Conservation (phyloP, 2,329 filamentous ascomycete genomes). For the Sarocladium kiliense region DNA sequence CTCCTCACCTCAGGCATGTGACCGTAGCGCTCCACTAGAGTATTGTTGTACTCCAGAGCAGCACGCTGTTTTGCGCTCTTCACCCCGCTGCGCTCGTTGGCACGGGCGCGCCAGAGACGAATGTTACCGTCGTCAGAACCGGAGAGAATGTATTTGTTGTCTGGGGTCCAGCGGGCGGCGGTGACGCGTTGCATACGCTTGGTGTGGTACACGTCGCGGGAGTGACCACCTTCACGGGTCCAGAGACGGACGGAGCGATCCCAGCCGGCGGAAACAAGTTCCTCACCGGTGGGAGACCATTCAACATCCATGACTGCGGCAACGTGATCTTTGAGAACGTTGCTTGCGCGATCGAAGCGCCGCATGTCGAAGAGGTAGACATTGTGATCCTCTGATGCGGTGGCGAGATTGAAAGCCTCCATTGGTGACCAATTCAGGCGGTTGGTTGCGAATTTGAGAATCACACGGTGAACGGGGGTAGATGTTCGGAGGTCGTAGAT, state of each 20-base stretch:
- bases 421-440: slow-evolving; percentile 90
- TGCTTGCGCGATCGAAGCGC: slow-evolving; percentile 80
- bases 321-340: slow-evolving; percentile 86
- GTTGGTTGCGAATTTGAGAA: slow-evolving; percentile 79
- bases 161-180: slow-evolving; percentile 77
- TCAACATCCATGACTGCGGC: slow-evolving; percentile 93
- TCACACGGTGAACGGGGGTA: slow-evolving; percentile 73
- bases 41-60: slow-evolving; percentile 86
- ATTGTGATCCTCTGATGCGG: slow-evolving; percentile 93
- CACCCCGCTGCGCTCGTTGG: slow-evolving; percentile 76
- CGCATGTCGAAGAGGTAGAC: slow-evolving; percentile 86
- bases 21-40: slow-evolving; percentile 74
- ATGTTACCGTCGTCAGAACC: slow-evolving; percentile 91
- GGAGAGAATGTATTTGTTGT: slow-evolving; percentile 83
- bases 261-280: slow-evolving; percentile 85
- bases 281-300: slow-evolving; percentile 89
- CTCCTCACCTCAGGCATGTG: slow-evolving; percentile 96
- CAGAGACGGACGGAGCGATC: slow-evolving; percentile 82
- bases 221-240: slow-evolving; percentile 74
- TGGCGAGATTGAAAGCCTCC: slow-evolving; percentile 92
- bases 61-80: slow-evolving; percentile 81
- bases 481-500: slow-evolving; percentile 90
- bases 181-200: slow-evolving; percentile 97
- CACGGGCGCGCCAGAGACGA: slow-evolving; percentile 81
- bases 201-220: slow-evolving; percentile 91